Base-by-base conservation (phyloP, 768 basidiomycete species). In the Lactarius quietus region DNA sequence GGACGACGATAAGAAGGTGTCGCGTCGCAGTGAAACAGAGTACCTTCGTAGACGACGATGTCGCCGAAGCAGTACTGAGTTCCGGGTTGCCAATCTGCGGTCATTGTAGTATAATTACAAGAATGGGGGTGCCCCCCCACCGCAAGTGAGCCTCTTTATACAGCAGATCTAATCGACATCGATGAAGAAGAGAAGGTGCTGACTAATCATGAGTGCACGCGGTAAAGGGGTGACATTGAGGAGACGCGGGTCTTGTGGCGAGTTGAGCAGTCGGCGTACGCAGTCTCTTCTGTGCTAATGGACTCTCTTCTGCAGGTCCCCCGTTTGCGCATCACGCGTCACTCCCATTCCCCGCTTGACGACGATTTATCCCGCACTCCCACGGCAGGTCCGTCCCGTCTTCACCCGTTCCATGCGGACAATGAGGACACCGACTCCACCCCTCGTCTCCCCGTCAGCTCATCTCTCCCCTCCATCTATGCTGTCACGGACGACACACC, bases 11-110 rank as follows among this genome's bases (percentile, higher is more conserved):
- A 23, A 48, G 23, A 39, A 51, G 51, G 61, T 48, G 7, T 28
- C 9, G 18, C 57, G 28, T 67, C 58, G 3, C 4, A 51, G 26
- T 26, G 51, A 61, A 18, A 51, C 8, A 57, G 28, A 71, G 26
- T 67, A 84, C 89, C 84, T 70, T 87, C 68, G 71, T 78, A 90
- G 53, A 75, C 74, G 65, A 90, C 88, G 35, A 84, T 76, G 59
- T 82, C 79, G 65, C 79, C 84, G 51, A 71, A 69, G 70, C 78
- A 74, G 78, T 90, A 90, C 64, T 82, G 73, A 23, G 80, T 84
- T 53, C 86, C 86, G 41, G 87, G 86, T 76, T 86, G 74, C 88
- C 89, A 90, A 53, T 66, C 71, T 62, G 75, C 72, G 0, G 54
- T 35, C 84, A 84, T 86, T 45, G 59, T 74, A 48, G 57, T 43